Evolutionary conservation across 768 basidiomycete species (phyloP).

Genomic region (Mycena metata): DNA sequence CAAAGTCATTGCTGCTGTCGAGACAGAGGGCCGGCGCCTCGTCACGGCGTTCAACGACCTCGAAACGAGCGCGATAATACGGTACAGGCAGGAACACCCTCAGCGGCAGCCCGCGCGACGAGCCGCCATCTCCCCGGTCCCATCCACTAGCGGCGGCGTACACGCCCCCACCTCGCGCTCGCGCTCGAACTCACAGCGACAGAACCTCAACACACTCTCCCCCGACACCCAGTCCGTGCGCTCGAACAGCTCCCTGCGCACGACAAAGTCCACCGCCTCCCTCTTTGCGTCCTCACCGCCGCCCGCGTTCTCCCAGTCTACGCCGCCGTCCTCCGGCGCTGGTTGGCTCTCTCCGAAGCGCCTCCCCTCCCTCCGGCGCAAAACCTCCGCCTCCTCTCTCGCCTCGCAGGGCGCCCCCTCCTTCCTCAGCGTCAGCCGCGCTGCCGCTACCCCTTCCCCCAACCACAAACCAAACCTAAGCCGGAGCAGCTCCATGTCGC

Average conservation of each 20-base stretch:
- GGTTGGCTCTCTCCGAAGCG: slow-evolving; percentile 44
- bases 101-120: slow-evolving; percentile 48
- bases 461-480: slow-evolving; percentile 8
- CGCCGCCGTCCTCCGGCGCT: slow-evolving; percentile 33
- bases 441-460: slow-evolving; percentile 12
- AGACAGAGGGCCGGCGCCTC: slow-evolving; percentile 73
- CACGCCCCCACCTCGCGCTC: slow-evolving; percentile 10
- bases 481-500: slow-evolving; percentile 46
- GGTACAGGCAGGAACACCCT: slow-evolving; percentile 56
- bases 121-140: slow-evolving; percentile 24
- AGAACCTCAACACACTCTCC: not conserved
- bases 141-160: not conserved
- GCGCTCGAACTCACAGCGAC: slow-evolving; percentile 24
- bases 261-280: slow-evolving; percentile 31
- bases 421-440: slow-evolving; percentile 36
- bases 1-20: slow-evolving; percentile 70
- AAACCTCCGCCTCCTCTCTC: slow-evolving; percentile 67
- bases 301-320: slow-evolving; percentile 42
- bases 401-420: slow-evolving; percentile 58
- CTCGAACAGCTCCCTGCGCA: slow-evolving; percentile 35
- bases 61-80: slow-evolving; percentile 70
- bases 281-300: slow-evolving; percentile 22
- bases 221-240: slow-evolving; percentile 32
- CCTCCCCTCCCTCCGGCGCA: slow-evolving; percentile 53
- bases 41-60: slow-evolving; percentile 78